Evolutionary conservation across 257 asterid species (phyloP).

Genomic region (Eucommia ulmoides): DNA sequence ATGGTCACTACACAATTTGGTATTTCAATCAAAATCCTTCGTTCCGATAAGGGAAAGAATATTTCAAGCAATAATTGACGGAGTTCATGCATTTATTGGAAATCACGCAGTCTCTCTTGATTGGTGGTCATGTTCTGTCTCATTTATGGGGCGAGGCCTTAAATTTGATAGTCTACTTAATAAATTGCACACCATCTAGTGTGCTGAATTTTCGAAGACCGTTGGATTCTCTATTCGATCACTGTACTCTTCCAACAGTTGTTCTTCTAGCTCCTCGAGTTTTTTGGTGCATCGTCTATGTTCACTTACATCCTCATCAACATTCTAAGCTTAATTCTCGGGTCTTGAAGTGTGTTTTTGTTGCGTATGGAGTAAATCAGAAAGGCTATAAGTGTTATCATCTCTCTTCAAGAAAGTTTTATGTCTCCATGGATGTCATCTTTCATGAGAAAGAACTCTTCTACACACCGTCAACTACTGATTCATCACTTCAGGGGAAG

Average conservation of each 20-base stretch:
- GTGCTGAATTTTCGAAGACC: background rate
- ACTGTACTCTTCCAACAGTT: background rate
- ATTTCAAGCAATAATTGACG: background rate
- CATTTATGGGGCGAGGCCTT: background rate
- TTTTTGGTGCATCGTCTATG: background rate
- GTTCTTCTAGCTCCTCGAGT: background rate
- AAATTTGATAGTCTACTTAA: background rate
- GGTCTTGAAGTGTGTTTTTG: background rate
- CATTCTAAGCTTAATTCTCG: background rate
- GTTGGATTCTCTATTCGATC: background rate
- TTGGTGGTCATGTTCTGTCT: background rate
- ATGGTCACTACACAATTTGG: background rate
- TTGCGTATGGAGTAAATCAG: background rate
- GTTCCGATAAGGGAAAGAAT: background rate
- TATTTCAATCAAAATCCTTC: background rate
- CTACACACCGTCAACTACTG: too few species aligned
- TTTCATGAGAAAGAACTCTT: background rate
- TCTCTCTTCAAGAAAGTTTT: background rate
- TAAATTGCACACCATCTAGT: background rate
- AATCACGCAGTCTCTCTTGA: background rate
- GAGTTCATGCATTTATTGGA: background rate
- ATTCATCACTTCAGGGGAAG: background rate
- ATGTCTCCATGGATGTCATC: background rate
- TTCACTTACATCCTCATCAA: background rate
- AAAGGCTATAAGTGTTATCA: background rate